Conservation (phyloP, 176 grass and related monocot species). For the Triticum urartu region DNA sequence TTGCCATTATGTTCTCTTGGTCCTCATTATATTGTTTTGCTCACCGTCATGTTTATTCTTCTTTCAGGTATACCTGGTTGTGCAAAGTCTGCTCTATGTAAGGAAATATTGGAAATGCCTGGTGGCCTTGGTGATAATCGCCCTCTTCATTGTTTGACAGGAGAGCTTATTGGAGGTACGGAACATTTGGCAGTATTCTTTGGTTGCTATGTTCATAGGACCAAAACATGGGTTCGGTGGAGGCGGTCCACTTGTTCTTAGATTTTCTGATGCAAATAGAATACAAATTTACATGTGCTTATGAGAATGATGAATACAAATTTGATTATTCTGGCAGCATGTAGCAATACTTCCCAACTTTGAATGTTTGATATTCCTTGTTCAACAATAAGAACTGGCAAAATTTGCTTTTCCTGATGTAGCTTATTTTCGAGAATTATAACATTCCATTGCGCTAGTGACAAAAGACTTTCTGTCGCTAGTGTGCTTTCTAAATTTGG, state of each 20-base stretch:
- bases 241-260: not conserved
- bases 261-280: not conserved
- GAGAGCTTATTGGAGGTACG: constrained; percentile 84
- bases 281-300: not conserved
- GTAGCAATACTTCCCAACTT: not conserved
- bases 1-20: not conserved
- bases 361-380: not conserved
- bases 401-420: not conserved
- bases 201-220: constrained; percentile 2
- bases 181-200: constrained; percentile 18
- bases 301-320: not conserved
- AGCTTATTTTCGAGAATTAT: not conserved
- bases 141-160: constrained; percentile 82
- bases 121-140: constrained; percentile 81
- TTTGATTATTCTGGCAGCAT: not conserved
- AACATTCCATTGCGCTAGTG: not conserved
- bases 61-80: constrained; percentile 91
- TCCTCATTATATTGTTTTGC: not conserved
- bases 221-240: not conserved
- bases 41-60: constrained; percentile 17
- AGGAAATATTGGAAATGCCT: constrained; percentile 68
- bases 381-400: not conserved
- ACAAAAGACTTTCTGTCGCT: not conserved
- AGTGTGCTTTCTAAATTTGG: not conserved
- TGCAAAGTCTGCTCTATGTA: constrained; percentile 90